Evolutionary conservation across 2,329 filamentous ascomycete species (phyloP), one percentile per base, ranked within the genome.

Genomic region (Cladophialophora yegresii): DNA sequence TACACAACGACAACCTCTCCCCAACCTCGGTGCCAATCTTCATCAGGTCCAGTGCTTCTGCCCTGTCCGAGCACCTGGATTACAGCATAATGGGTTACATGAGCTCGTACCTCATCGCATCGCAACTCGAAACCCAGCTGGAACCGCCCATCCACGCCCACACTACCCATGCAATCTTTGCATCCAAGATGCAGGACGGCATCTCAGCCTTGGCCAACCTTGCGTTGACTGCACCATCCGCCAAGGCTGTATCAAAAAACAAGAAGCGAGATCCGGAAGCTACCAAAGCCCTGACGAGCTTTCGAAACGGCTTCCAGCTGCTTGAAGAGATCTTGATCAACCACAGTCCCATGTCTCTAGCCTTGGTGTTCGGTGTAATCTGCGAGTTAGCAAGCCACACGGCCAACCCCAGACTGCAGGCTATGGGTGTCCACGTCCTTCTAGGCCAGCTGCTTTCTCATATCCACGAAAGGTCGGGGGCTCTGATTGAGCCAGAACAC

Each of bases 111-210:
- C n/a, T 58, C 4, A 7, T 32, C 23, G 55, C 63, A 8, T 32
- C 28, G 0, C 22, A 36, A 13, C 49, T 47, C 2, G 45, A 40
- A 8, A 45, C 4, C 20, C 53, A 65, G 7, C 28, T n/a, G 5
- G 63, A 65, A 40, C 63, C 63, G 13, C 30, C 30, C 13, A 49
- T 65, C 16, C 63, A 65, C 30, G 50, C 50, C 9, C 59, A 43
- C 4, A 62, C 63, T 7, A 47, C 55, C 3, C 63, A 65, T n/a
- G 63, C 63, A 13, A 61, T 65, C n/a, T 65, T 65, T 30, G 63
- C 63, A 26, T 60, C 56, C 26, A 57, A 50, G n/a, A 65, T 65
- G 43, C 58, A 61, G 22, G 63, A 65, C 28, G 63, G 58, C 5
- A 58, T 61, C 13, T 54, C 55, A 16, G 16, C 58, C 4, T 54